phyloP scores from a whole-genome alignment of 73 alveolate genomes.

The Paramecium bursaria region DNA sequence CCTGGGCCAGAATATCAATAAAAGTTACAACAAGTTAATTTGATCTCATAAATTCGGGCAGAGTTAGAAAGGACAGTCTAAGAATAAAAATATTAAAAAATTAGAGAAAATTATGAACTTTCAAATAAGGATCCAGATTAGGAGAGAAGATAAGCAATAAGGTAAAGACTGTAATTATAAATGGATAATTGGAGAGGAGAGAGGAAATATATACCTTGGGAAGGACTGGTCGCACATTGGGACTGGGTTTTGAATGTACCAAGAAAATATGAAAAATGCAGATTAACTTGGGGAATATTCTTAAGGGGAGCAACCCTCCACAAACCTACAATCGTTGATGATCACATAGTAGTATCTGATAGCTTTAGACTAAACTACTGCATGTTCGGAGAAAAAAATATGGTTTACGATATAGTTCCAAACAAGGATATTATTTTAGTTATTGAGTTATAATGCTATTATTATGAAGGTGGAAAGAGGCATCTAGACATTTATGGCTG shows the following conservation, averaged over 20 bases:
- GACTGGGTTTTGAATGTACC: slow-evolving; percentile 71
- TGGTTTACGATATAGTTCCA: slow-evolving; percentile 65
- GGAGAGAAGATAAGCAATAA: slow-evolving; percentile 57
- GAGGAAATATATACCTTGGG: slow-evolving; percentile 61
- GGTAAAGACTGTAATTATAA: slow-evolving; percentile 44
- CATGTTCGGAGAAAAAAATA: slow-evolving; percentile 52
- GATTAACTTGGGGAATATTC: slow-evolving; percentile 67
- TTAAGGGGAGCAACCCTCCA: slow-evolving; percentile 51
- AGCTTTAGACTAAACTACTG: slow-evolving; percentile 39
- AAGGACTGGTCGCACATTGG: slow-evolving; percentile 66
- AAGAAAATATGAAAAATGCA: slow-evolving; percentile 64
- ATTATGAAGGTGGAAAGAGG: slow-evolving; percentile 36
- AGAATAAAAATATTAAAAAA: slow-evolving; percentile 66
- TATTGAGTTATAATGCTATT: slow-evolving; percentile 61
- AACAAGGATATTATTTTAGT: slow-evolving; percentile 65
- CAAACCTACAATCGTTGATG: slow-evolving; percentile 60
- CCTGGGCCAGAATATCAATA: slow-evolving; percentile 39
- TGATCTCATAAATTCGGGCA: slow-evolving; percentile 35
- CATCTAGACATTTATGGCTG: slow-evolving; percentile 69
- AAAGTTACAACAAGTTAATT: slow-evolving; percentile 25
- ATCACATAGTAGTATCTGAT: slow-evolving; percentile 42
- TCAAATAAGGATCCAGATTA: slow-evolving; percentile 58
- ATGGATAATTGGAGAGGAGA: slow-evolving; percentile 61
- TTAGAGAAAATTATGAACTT: slow-evolving; percentile 66
- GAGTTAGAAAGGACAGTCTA: slow-evolving; percentile 69